A percentile compares a stretch with the other conserved stretches of the same genome.
Evolutionary conservation across 441 rosid species (phyloP).

Genomic region (Capsella rubella): DNA sequence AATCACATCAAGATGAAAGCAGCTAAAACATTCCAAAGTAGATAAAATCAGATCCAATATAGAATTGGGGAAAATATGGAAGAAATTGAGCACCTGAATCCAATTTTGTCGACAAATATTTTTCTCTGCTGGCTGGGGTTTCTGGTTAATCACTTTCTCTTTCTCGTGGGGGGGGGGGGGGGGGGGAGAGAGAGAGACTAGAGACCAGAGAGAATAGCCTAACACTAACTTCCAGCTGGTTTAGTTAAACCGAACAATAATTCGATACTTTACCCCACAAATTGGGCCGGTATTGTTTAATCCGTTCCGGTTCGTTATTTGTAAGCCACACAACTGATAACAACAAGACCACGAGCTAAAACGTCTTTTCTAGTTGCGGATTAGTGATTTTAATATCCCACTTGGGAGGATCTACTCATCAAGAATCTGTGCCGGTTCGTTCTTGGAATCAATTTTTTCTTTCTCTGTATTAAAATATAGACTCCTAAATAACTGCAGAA

Average conservation of each 20-base stretch:
- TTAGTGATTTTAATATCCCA: neutral
- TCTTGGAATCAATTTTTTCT: constrained; percentile 17
- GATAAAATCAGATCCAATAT: constrained; percentile 37
- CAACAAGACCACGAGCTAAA: neutral
- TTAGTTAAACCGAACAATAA: constrained; percentile 29
- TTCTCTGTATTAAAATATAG: neutral
- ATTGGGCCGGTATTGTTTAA: constrained; percentile 1
- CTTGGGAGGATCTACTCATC: constrained; percentile 33
- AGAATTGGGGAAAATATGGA: neutral
- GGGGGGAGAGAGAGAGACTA: neutral
- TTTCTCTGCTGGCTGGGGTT: constrained; percentile 18
- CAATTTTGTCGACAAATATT: constrained; percentile 38
- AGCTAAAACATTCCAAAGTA: neutral
- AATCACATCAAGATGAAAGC: constrained; percentile 22
- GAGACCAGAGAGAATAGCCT: constrained; percentile 17
- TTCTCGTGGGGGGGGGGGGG: neutral
- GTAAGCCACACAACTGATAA: constrained; percentile 8
- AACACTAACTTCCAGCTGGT: constrained; percentile 7
- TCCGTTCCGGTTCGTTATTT: constrained; percentile 32
- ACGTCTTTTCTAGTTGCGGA: no score
- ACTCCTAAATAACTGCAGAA: neutral
- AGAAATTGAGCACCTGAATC: constrained; percentile 38
- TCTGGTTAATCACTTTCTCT: constrained; percentile 33
- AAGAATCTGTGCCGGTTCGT: constrained; percentile 27
- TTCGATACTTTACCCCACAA: neutral